Conservation (phyloP, 192 early-diverging fungal species). For the Coemansia sp. region DNA sequence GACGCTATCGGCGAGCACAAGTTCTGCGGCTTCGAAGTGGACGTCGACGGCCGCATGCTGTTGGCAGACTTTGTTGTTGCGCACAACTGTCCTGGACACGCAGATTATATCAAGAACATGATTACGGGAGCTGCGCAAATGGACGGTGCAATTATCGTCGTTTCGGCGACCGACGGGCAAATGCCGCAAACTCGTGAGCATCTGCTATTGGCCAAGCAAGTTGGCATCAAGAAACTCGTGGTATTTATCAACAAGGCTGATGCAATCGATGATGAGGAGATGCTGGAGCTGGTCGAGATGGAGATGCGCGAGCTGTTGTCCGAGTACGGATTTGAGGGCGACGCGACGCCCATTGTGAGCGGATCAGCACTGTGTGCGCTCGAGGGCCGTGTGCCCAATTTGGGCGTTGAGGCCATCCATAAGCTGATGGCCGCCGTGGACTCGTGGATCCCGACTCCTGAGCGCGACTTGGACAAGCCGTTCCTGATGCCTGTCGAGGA, state of each 20-base stretch:
- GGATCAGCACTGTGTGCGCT: conserved; percentile 95
- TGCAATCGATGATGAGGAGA: conserved; percentile 92
- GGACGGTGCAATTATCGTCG: conserved; percentile 98
- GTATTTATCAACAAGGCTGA: conserved; percentile 99
- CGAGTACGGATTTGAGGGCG: conserved; percentile 92
- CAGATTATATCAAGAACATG: conserved; percentile 99
- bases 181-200: conserved; percentile 99
- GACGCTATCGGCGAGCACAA: conserved; percentile 9
- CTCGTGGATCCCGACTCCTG: conserved; percentile 84
- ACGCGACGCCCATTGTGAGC: conserved; percentile 85
- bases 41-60: conserved; percentile 36
- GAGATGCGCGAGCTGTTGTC: conserved; percentile 94
- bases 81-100: conserved; percentile 87
- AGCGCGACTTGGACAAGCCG: conserved; percentile 94
- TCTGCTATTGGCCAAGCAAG: conserved; percentile 92
- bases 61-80: conserved; percentile 33
- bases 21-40: conserved; percentile 38
- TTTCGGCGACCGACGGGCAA: conserved; percentile 96
- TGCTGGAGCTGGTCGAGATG: conserved; percentile 99
- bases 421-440: conserved; percentile 96
- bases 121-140: conserved; percentile 97
- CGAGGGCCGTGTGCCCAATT: conserved; percentile 85
- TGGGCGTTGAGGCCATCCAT: conserved; percentile 84
- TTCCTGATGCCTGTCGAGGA: conserved; percentile 99
- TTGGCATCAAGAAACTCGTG: conserved; percentile 88